These are phyloP conservation scores for Trematosphaeria pertusa DNA, from an alignment of 2,329 filamentous ascomycete species.

Conservation along the genomic window DNA sequence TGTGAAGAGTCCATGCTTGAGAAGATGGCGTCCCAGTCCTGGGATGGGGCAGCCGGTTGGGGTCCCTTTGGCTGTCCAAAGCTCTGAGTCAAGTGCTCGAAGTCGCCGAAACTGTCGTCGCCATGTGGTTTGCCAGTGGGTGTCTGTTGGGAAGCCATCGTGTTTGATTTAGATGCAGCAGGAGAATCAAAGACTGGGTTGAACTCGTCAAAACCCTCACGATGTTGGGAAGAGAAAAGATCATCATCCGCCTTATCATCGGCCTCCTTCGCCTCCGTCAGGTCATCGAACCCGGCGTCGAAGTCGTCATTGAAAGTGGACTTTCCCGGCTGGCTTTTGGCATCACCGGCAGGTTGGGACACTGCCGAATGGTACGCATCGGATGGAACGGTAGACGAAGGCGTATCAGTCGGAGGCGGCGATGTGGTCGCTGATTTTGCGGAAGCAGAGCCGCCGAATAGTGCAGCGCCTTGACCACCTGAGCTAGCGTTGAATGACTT, in stretches of 20 bases:
- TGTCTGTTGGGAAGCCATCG: conserved; percentile 53
- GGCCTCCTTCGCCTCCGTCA: conserved; percentile 82
- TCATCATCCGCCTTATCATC: conserved; percentile 74
- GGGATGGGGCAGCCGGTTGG: conserved; percentile 54
- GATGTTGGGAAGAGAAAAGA: conserved; percentile 68
- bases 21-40: conserved; percentile 97
- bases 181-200: conserved; percentile 81
- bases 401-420: conserved; percentile 48
- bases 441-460: conserved; percentile 47
- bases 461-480: conserved; percentile 48
- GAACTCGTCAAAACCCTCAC: conserved; percentile 77
- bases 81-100: conserved; percentile 53
- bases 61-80: conserved; percentile 49
- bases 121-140: conserved; percentile 46
- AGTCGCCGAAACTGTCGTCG: conserved; percentile 59
- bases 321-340: conserved; percentile 50
- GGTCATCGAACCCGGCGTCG: conserved; percentile 80
- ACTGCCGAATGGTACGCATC: conserved; percentile 52
- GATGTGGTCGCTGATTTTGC: conserved; percentile 45
- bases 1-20: conserved; percentile 71
- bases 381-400: conserved; percentile 49
- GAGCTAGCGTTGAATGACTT: conserved; percentile 42
- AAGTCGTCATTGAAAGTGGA: conserved; percentile 74
- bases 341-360: conserved; percentile 44
- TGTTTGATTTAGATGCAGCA: conserved; percentile 56